Evolutionary conservation across 1,139 yeast genomes (phyloP).

Genomic region (Barnettozyma hawaiiensis): DNA sequence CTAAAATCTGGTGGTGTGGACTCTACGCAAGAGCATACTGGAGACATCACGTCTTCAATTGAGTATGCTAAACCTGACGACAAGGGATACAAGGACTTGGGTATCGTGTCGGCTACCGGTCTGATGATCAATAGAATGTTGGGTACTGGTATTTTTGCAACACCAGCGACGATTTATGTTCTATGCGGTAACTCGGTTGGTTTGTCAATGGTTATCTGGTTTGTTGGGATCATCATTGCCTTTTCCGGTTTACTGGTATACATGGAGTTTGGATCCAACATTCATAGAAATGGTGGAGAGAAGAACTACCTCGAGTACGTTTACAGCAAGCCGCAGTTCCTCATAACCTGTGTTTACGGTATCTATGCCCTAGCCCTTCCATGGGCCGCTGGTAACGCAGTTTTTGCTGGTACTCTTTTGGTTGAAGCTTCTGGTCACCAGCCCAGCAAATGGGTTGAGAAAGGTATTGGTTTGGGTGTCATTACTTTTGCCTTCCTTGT

Average conservation of each 20-base stretch:
- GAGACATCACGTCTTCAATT: background rate
- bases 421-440: slow-evolving; percentile 68
- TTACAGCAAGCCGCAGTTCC: slow-evolving; percentile 60
- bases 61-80: slow-evolving; percentile 20
- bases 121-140: slow-evolving; percentile 74
- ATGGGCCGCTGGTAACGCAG: slow-evolving; percentile 77
- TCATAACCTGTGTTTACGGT: slow-evolving; percentile 71
- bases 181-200: slow-evolving; percentile 71
- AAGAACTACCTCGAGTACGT: slow-evolving; percentile 76
- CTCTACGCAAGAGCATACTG: background rate
- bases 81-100: slow-evolving; percentile 26
- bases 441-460: slow-evolving; percentile 67
- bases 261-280: slow-evolving; percentile 79
- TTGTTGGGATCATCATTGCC: slow-evolving; percentile 69
- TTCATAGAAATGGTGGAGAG: slow-evolving; percentile 86
- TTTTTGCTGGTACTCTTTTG: slow-evolving; percentile 43
- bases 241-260: slow-evolving; percentile 70
- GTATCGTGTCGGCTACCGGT: slow-evolving; percentile 25
- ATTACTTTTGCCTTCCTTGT: slow-evolving; percentile 65
- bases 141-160: slow-evolving; percentile 85
- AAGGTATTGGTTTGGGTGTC: slow-evolving; percentile 71
- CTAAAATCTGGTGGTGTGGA: background rate
- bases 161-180: slow-evolving; percentile 69
- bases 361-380: slow-evolving; percentile 72
- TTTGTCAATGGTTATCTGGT: slow-evolving; percentile 67